Conservation (phyloP, 495 filamentous ascomycete genomes). For the Cladorrhinum samala region DNA sequence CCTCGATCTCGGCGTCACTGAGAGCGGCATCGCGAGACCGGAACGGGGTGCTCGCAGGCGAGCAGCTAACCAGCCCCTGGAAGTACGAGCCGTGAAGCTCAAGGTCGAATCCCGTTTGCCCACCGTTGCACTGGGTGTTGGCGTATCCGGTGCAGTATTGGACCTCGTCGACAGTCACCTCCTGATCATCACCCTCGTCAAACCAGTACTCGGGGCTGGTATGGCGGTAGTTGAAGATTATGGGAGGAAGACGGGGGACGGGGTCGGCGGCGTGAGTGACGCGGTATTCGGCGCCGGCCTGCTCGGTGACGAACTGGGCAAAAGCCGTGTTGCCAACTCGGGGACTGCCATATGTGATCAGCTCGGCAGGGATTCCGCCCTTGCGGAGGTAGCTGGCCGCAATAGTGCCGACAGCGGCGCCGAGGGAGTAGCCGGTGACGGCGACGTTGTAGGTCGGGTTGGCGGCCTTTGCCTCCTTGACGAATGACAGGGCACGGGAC, state of each 20-base stretch:
- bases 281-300: conserved; percentile 49
- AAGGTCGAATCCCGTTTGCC: conserved; percentile 25
- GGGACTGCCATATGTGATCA: conserved; percentile 63
- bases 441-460: conserved; percentile 50
- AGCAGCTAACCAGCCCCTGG: conserved; percentile 27
- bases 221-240: conserved; percentile 51
- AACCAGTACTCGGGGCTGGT: conserved; percentile 64
- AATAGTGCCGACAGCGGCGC: conserved; percentile 58
- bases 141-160: conserved; percentile 32
- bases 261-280: conserved; percentile 64
- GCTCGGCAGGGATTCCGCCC: conserved; percentile 33
- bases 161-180: conserved; percentile 26
- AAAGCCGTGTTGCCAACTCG: conserved; percentile 57
- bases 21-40: conserved; percentile 13
- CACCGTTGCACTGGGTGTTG: conserved; percentile 37
- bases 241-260: conserved; percentile 58
- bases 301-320: conserved; percentile 49
- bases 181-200: conserved; percentile 12
- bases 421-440: conserved; percentile 63
- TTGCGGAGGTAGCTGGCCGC: conserved; percentile 54
- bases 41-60: conserved; percentile 13
- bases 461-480: conserved; percentile 22
- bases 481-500: conserved; percentile 11
- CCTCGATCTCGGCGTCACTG: conserved; percentile 27
- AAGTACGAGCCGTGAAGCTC: conserved; percentile 36